Conservation (phyloP, 768 basidiomycete genomes). For the Myochromella boudieri region DNA sequence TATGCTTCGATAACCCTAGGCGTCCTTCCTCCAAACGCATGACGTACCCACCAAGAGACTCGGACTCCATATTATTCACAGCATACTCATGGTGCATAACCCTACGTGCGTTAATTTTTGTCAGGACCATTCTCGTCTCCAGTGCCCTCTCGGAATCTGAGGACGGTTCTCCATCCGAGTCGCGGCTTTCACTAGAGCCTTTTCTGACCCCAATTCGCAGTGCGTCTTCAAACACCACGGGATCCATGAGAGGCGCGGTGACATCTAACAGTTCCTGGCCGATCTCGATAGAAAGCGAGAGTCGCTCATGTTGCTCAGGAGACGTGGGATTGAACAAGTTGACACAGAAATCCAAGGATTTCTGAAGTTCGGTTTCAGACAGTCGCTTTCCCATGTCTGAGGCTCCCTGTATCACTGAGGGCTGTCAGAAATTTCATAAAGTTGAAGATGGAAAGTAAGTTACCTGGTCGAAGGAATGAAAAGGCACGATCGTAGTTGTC, state of each 20-base stretch:
- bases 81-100: conserved; percentile 69
- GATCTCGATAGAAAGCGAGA: conserved; percentile 27
- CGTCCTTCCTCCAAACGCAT: conserved; percentile 54
- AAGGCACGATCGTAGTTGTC: conserved; percentile 73
- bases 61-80: conserved; percentile 67
- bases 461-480: conserved; percentile 59
- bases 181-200: conserved; percentile 2
- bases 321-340: conserved; percentile 70
- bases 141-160: conserved; percentile 36
- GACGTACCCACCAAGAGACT: conserved; percentile 58
- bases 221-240: conserved; percentile 36
- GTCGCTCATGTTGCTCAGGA: conserved; percentile 54
- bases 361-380: conserved; percentile 73
- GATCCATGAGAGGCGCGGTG: conserved; percentile 45
- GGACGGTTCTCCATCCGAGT: conserved; percentile 5
- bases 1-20: conserved; percentile 56
- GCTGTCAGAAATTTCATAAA: not conserved
- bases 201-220: conserved; percentile 26
- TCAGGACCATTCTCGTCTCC: conserved; percentile 54
- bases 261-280: conserved; percentile 53
- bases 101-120: conserved; percentile 69
- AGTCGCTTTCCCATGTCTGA: conserved; percentile 73
- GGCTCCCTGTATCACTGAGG: conserved; percentile 74
- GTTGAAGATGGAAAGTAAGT: not conserved
- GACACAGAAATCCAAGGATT: conserved; percentile 75